A percentile compares a stretch with the other conserved stretches of the same genome.
These are phyloP conservation scores for Coemansia sp. DNA, from an alignment of 371 early-diverging fungal species.

Conservation along the genomic window DNA sequence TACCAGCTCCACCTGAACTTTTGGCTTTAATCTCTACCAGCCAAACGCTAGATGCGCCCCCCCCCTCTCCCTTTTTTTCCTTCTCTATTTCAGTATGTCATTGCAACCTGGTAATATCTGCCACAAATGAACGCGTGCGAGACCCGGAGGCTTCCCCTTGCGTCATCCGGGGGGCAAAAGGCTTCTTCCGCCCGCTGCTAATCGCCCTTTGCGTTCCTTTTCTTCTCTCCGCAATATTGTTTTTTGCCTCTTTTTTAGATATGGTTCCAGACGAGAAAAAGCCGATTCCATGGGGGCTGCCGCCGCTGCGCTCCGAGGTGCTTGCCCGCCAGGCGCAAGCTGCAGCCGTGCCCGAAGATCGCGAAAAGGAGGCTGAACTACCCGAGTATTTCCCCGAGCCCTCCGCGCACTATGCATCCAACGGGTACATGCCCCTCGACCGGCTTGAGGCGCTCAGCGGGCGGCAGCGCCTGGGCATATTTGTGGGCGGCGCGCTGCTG, in stretches of 20 bases:
- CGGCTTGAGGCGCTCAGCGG: neutral
- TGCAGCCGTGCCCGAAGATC: neutral
- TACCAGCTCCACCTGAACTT: neutral
- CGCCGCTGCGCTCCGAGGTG: conserved; percentile 40
- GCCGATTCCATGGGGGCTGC: conserved; percentile 42
- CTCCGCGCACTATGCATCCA: neutral
- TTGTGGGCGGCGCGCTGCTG: neutral
- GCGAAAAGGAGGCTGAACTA: neutral
- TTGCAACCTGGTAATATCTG: neutral
- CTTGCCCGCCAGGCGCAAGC: conserved; percentile 13
- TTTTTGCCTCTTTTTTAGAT: neutral
- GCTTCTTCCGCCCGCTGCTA: too few relatives aligned
- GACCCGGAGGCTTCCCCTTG: too few relatives aligned
- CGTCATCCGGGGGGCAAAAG: too few relatives aligned
- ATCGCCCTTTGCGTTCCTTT: neutral
- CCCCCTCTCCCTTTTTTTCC: neutral
- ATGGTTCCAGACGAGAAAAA: conserved; percentile 47
- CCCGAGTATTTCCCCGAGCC: neutral
- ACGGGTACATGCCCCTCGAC: conserved; percentile 13
- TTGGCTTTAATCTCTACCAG: neutral
- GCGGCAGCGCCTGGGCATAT: neutral
- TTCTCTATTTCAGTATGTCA: neutral
- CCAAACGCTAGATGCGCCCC: neutral
- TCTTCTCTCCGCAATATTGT: neutral
- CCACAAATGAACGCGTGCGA: neutral